Percentiles rank a stretch among this genome's conserved stretches.
These are phyloP conservation scores for Pneumocystis sp. DNA, from an alignment of 1,139 yeast genomes.

Conservation along the genomic window DNA sequence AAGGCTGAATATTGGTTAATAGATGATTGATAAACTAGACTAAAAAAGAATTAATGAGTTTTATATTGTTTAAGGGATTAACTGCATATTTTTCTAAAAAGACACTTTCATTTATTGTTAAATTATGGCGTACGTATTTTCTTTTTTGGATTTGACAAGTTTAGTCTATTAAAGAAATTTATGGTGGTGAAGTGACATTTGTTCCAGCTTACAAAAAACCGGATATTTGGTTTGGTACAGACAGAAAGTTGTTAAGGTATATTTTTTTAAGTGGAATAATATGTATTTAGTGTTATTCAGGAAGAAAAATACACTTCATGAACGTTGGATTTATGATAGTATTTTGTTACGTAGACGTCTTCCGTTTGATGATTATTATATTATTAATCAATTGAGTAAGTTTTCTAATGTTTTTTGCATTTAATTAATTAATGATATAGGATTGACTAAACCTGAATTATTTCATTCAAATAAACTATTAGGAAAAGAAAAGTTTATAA, in stretches of 20 bases:
- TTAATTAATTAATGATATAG: not conserved
- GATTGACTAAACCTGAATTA: not conserved
- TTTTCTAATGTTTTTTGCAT: not conserved
- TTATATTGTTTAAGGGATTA: not conserved
- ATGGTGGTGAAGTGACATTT: not conserved
- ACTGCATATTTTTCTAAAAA: not conserved
- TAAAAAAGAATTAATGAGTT: not conserved
- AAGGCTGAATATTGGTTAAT: not conserved
- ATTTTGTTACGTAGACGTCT: not conserved
- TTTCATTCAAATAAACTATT: not conserved
- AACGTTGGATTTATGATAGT: not conserved
- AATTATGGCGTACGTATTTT: not conserved
- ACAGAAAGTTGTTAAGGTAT: not conserved
- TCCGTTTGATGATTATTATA: not conserved
- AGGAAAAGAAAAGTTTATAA: not conserved
- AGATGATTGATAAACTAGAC: not conserved
- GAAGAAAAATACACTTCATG: not conserved
- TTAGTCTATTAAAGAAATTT: not conserved
- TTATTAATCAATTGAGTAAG: not conserved
- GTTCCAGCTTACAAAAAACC: not conserved
- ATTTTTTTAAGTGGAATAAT: not conserved
- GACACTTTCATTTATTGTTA: not conserved
- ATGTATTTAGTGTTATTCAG: not conserved
- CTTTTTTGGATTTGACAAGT: not conserved
- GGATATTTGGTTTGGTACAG: not conserved